Evolutionary conservation across 192 early-diverging fungal species (phyloP), one percentile per base, ranked within the genome.

Genomic region (Chytriomyces sp.): DNA sequence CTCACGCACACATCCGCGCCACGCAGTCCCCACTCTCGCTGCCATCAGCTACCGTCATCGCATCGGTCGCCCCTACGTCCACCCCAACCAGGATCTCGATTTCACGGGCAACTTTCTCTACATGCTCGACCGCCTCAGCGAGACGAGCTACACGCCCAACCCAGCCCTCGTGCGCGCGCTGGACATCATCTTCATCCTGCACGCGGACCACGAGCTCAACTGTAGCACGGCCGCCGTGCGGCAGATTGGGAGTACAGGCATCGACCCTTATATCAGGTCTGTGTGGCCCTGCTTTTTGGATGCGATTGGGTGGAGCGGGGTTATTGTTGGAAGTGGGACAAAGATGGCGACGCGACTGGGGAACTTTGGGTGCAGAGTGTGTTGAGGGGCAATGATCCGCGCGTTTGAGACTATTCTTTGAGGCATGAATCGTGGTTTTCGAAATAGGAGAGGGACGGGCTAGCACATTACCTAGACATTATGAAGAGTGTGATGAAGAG

Each of bases 171-270:
- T 85, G 5, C 59, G 74, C n/a, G 88, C 88, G 4, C 77, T 91
- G 40, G 89, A 91, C 74, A 72, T 90, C 33, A 77, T 91, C 55
- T 91, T 91, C 72, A 91, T 91, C 67, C 69, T 91, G 56, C 87
- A 90, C 53, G 89, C 89, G 30, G 89, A 89, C 58, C 83, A 84
- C 57, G 84, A 82, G 52, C 61, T 81, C 22, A 86, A 86, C 39
- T 82, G 79, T 52, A 74, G 71, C 31, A 83, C 78, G 31, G 89
- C 88, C 3, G 88, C 88, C 22, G 90, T 91, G 82, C 70, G 89
- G 55, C 89, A 91, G 58, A 77, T 91, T 52, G 88, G 84, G 3
- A 83, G 80, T 4, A 83, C 85, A 0, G 76, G 78, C 6, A 86
- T 90, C 19, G 89, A 90, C 75, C 86, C 75, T 49, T 78, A 12